A percentile compares a stretch with the other conserved stretches of the same genome.
These are phyloP conservation scores for Pseudopithomyces chartarum DNA, from an alignment of 2,329 filamentous ascomycete species.

Conservation along the genomic window DNA sequence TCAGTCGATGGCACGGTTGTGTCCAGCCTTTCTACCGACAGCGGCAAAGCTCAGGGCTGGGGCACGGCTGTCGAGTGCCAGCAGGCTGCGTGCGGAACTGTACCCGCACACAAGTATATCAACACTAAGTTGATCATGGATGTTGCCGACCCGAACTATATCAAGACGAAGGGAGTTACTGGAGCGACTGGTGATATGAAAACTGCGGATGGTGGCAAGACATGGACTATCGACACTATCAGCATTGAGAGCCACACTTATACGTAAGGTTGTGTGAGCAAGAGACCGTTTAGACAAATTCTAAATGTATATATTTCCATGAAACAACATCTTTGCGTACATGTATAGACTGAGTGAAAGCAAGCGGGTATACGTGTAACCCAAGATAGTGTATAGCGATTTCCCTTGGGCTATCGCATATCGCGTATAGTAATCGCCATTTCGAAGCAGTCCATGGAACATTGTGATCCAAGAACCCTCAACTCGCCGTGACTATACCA, in stretches of 20 bases:
- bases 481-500: too few relatives aligned
- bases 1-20: background rate
- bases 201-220: slow-evolving; percentile 5
- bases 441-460: too few relatives aligned
- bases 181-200: background rate
- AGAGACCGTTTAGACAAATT: too few relatives aligned
- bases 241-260: background rate
- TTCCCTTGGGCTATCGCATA: too few relatives aligned
- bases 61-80: slow-evolving; percentile 3
- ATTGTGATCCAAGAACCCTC: too few relatives aligned
- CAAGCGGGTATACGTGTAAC: too few relatives aligned
- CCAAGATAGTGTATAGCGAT: too few relatives aligned
- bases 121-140: background rate
- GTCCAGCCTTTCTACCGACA: background rate
- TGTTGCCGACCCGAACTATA: background rate
- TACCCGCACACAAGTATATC: background rate
- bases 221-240: background rate
- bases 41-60: background rate
- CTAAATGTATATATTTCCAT: background rate
- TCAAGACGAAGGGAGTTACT: background rate
- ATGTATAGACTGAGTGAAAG: too few relatives aligned
- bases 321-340: too few relatives aligned
- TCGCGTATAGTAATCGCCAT: too few relatives aligned
- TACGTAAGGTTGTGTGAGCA: background rate
- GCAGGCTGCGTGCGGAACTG: background rate